Percentiles rank a stretch among this genome's conserved stretches.
phyloP scores from a whole-genome alignment of 345 rosid genomes.

The Eutrema heterophyllum region DNA sequence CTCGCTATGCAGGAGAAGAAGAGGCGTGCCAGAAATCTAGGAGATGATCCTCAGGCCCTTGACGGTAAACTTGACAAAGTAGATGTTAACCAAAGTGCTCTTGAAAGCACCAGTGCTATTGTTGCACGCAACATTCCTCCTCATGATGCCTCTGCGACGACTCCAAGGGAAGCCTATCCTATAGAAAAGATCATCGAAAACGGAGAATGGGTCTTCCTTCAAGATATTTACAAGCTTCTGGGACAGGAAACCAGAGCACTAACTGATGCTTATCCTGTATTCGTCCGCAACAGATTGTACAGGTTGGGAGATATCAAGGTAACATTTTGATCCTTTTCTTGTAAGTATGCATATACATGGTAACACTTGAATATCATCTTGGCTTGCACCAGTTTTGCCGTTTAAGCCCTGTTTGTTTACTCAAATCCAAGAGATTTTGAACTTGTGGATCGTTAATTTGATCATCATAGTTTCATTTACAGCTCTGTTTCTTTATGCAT shows the following conservation, averaged over 20 bases:
- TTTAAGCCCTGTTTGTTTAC: neutral
- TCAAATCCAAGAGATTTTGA: neutral
- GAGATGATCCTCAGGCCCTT: slow-evolving; percentile 49
- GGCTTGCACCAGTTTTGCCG: neutral
- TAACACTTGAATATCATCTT: neutral
- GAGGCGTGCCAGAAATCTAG: slow-evolving; percentile 34
- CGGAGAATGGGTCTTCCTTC: slow-evolving; percentile 66
- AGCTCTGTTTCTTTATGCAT: neutral
- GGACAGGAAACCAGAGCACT: slow-evolving; percentile 28
- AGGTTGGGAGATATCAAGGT: slow-evolving; percentile 56
- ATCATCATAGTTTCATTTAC: neutral
- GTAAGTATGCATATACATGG: neutral
- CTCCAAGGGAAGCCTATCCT: slow-evolving; percentile 68
- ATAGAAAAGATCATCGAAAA: slow-evolving; percentile 57
- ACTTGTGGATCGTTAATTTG: neutral
- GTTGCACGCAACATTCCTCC: slow-evolving; percentile 71
- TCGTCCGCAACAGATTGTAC: slow-evolving; percentile 64
- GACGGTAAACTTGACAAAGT: slow-evolving; percentile 41
- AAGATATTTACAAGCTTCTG: slow-evolving; percentile 47
- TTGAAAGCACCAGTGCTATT: slow-evolving; percentile 38
- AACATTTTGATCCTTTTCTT: slow-evolving; percentile 8
- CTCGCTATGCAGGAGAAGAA: slow-evolving; percentile 56
- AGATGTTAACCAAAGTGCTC: slow-evolving; percentile 52
- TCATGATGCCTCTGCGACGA: slow-evolving; percentile 47
- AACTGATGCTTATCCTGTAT: slow-evolving; percentile 46